A percentile compares a stretch with the other conserved stretches of the same genome.
Conservation (phyloP, 208 protist species). For the Trypanosoma conorhini region DNA sequence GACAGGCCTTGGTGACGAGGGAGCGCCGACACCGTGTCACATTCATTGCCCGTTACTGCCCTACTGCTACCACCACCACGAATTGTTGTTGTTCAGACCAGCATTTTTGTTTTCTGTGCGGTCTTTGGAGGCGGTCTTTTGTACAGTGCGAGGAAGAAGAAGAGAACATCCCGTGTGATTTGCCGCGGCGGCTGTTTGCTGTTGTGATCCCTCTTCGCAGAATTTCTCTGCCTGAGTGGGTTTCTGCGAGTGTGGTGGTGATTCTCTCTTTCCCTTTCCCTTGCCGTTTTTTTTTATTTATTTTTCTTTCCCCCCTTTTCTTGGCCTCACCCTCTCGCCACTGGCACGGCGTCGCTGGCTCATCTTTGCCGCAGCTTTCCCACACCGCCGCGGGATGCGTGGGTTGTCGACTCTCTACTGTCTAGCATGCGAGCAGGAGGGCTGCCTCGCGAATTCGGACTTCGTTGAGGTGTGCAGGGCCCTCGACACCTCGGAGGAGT, state of each 20-base stretch:
- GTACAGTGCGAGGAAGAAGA: background rate
- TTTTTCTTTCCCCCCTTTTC: background rate
- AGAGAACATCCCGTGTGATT: background rate
- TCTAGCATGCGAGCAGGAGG: slow-evolving; percentile 63
- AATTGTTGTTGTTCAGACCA: background rate
- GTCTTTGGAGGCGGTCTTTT: background rate
- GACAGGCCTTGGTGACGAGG: background rate
- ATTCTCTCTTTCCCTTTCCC: too few species aligned
- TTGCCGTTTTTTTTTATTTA: background rate
- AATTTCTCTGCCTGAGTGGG: background rate
- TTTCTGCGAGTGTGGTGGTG: too few species aligned
- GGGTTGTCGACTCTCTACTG: slow-evolving; percentile 63
- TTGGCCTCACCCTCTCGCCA: background rate
- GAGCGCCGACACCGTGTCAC: background rate
- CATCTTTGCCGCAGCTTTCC: background rate
- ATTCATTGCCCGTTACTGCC: background rate
- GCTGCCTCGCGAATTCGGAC: slow-evolving; percentile 54
- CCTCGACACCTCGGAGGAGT: slow-evolving; percentile 45
- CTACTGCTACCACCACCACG: too few species aligned
- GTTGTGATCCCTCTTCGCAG: background rate
- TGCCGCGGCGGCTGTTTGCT: background rate
- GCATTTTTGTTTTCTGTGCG: background rate
- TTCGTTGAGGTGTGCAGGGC: slow-evolving; percentile 52
- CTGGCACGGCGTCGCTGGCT: background rate
- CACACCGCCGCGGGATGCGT: slow-evolving; percentile 38